Conservation (phyloP, 345 rosid species). For the Gossypium raimondii region DNA sequence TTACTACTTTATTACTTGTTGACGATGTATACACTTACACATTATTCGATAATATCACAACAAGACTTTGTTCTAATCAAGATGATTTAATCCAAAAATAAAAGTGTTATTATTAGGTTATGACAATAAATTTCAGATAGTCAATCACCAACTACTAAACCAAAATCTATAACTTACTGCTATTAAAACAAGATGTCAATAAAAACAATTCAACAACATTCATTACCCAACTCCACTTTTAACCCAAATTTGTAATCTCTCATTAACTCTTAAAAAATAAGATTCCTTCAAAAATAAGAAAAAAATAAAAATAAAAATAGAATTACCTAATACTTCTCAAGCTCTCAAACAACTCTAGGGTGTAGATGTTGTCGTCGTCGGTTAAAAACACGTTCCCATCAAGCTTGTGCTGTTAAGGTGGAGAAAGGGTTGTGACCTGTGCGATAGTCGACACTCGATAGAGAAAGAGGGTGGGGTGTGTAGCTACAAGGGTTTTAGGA, state of each 20-base stretch:
- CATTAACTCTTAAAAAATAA: not conserved
- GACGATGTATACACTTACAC: too few species aligned
- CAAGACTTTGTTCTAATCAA: not conserved
- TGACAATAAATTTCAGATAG: not conserved
- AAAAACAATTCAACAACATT: not conserved
- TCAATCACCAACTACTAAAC: not conserved
- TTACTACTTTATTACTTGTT: too few species aligned
- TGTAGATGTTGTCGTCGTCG: conserved; percentile 72
- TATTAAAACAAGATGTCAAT: too few species aligned
- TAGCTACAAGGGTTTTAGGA: too few species aligned
- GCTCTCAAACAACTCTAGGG: conserved; percentile 65
- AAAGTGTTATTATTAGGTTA: not conserved
- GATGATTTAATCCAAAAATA: not conserved
- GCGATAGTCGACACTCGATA: too few species aligned
- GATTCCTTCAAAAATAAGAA: not conserved
- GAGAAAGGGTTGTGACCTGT: too few species aligned
- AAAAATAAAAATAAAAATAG: too few species aligned
- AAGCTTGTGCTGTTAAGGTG: conserved; percentile 48
- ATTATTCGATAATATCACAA: too few species aligned
- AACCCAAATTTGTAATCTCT: not conserved
- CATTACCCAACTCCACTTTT: not conserved
- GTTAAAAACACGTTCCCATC: conserved; percentile 85
- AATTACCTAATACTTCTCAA: conserved; percentile 58
- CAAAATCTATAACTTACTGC: too few species aligned
- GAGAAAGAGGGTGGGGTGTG: too few species aligned